phyloP scores from a whole-genome alignment of 1,284 basidiomycete genomes.

The Mycena citricolor region DNA sequence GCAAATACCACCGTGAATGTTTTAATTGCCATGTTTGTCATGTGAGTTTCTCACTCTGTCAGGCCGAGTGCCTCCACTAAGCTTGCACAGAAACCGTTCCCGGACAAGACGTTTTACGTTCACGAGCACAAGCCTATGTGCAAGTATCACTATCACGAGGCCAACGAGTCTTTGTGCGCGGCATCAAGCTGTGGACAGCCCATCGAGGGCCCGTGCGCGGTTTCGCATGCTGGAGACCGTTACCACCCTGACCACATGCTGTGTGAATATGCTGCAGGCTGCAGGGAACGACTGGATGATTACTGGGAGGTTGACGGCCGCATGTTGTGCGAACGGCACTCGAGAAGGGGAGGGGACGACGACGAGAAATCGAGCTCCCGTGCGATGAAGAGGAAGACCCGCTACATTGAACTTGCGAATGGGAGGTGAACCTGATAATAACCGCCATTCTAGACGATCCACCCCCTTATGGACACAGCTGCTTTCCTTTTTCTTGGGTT shows the following conservation, averaged over 20 bases:
- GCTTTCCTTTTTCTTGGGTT: too few species aligned
- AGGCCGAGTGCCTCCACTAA: conserved; percentile 10
- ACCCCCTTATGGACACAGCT: too few species aligned
- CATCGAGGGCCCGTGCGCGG: conserved; percentile 88
- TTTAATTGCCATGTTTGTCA: conserved; percentile 85
- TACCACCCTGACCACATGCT: conserved; percentile 86
- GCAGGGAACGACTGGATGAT: conserved; percentile 63
- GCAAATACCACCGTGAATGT: conserved; percentile 88
- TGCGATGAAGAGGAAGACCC: conserved; percentile 62
- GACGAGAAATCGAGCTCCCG: conserved; percentile 39
- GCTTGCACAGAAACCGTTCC: conserved; percentile 72
- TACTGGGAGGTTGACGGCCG: conserved; percentile 85
- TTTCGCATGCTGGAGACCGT: conserved; percentile 72
- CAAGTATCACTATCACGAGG: conserved; percentile 87
- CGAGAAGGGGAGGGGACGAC: conserved; percentile 36
- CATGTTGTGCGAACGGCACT: conserved; percentile 82
- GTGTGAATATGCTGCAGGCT: conserved; percentile 61
- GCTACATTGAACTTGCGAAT: conserved; percentile 58
- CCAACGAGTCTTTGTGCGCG: conserved; percentile 83
- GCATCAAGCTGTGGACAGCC: conserved; percentile 77
- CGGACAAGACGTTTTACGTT: conserved; percentile 86
- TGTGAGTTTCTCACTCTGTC: conserved; percentile 39
- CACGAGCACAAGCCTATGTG: conserved; percentile 85
- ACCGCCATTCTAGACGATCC: too few species aligned
- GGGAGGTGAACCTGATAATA: too few species aligned